Conservation (phyloP, 108 stramenopile species). For the Nitzschia sp. region DNA sequence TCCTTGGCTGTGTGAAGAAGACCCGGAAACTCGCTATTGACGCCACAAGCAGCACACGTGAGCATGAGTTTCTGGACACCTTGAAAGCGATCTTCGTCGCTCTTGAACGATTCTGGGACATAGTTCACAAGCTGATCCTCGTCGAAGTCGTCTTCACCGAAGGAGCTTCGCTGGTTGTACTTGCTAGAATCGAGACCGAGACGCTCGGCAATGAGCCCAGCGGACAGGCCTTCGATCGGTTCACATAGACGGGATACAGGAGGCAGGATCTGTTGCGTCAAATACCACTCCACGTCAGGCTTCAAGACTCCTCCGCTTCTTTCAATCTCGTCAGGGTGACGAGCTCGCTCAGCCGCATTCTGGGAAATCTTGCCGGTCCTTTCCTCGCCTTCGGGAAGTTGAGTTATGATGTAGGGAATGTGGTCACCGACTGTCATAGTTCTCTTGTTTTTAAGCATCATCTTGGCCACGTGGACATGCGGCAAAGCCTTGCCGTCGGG, state of each 20-base stretch:
- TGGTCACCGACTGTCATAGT: slow-evolving; percentile 97
- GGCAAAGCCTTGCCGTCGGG: slow-evolving; percentile 95
- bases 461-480: slow-evolving; percentile 96
- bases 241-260: slow-evolving; percentile 97
- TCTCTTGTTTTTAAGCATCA: slow-evolving; percentile 91
- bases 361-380: slow-evolving; percentile 28
- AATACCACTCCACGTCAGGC: slow-evolving; percentile 97
- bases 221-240: slow-evolving; percentile 94
- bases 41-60: slow-evolving; percentile 59
- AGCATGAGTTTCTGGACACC: slow-evolving; percentile 77
- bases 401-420: slow-evolving; percentile 97
- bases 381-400: slow-evolving; percentile 44
- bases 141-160: slow-evolving; percentile 44
- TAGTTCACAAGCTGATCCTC: slow-evolving; percentile 83
- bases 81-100: slow-evolving; percentile 83
- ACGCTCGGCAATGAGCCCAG: slow-evolving; percentile 69
- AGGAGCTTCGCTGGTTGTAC: slow-evolving; percentile 30
- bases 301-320: slow-evolving; percentile 80
- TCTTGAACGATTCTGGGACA: slow-evolving; percentile 65
- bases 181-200: slow-evolving; percentile 77
- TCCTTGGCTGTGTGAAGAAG: slow-evolving; percentile 49
- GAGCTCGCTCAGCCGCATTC: slow-evolving; percentile 81
- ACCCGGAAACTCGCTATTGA: slow-evolving; percentile 63
- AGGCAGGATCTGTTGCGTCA: slow-evolving; percentile 96
- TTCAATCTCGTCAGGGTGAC: slow-evolving; percentile 91